These are phyloP conservation scores for Tulasnella sp. DNA, from an alignment of 768 basidiomycete genomes.

Conservation along the genomic window DNA sequence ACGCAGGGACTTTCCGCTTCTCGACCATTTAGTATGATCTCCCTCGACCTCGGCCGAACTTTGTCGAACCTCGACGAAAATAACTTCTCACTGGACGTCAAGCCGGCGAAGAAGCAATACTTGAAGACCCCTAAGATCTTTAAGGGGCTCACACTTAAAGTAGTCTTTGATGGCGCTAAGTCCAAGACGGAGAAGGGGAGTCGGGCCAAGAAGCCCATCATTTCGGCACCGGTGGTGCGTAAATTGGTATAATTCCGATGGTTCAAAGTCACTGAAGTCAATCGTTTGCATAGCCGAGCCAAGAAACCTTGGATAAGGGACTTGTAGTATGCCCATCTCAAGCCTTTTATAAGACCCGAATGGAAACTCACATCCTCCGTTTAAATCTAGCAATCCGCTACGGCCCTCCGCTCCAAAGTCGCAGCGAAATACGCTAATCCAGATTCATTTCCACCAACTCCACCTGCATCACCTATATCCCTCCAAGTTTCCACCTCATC, in stretches of 20 bases:
- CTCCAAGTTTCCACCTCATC: background rate
- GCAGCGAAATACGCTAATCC: background rate
- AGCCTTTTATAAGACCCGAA: background rate
- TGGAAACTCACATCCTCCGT: background rate
- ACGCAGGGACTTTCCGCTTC: background rate
- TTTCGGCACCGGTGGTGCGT: background rate
- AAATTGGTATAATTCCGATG: background rate
- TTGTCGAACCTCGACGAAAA: background rate
- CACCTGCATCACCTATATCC: background rate
- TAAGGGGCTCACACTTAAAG: background rate
- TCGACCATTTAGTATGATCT: background rate
- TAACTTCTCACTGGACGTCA: background rate
- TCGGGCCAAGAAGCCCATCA: background rate
- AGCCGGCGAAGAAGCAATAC: background rate
- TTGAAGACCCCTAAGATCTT: background rate
- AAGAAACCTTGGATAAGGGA: background rate
- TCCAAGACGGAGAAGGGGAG: background rate
- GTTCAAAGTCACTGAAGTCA: background rate
- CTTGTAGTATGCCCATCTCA: background rate
- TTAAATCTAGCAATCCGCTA: background rate
- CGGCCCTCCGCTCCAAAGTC: background rate
- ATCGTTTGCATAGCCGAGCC: background rate
- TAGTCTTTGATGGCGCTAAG: background rate
- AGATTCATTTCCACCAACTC: background rate
- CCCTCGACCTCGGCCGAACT: background rate